A percentile compares a stretch with the other conserved stretches of the same genome.
Conservation (phyloP, 2,329 filamentous ascomycete genomes). For the Cercospora sp. region DNA sequence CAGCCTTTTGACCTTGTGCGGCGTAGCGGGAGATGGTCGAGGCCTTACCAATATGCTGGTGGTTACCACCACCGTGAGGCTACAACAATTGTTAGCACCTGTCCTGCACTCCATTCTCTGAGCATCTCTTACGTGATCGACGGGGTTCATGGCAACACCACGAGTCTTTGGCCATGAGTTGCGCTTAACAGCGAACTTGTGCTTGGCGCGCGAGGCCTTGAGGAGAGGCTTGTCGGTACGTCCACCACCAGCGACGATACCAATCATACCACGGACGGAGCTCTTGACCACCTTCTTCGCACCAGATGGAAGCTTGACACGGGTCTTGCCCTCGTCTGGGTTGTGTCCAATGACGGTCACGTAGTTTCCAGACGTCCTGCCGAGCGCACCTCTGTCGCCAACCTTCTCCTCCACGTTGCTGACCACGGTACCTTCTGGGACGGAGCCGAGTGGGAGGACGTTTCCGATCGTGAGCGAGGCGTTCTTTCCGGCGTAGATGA, state of each 20-base stretch:
- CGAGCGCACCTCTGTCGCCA: slow-evolving; percentile 93
- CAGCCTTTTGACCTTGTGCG: slow-evolving; percentile 97
- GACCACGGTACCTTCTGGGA: slow-evolving; percentile 98
- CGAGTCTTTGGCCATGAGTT: slow-evolving; percentile 99
- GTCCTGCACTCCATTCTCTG: background rate
- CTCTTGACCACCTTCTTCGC: slow-evolving; percentile 99
- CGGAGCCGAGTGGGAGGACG: slow-evolving; percentile 87
- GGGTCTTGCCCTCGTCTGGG: slow-evolving; percentile 98
- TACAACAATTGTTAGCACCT: slow-evolving; percentile 37
- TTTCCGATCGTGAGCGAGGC: slow-evolving; percentile 95
- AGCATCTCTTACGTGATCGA: slow-evolving; percentile 73
- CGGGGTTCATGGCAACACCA: slow-evolving; percentile 99
- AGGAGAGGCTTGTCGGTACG: slow-evolving; percentile 99
- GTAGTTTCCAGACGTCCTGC: slow-evolving; percentile 98
- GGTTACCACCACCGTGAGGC: slow-evolving; percentile 79
- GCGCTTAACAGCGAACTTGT: slow-evolving; percentile 99
- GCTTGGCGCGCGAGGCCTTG: slow-evolving; percentile 99
- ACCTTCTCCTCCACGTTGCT: slow-evolving; percentile 99
- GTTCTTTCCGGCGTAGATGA: slow-evolving; percentile 99
- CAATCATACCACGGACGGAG: slow-evolving; percentile 94
- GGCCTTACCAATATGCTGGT: slow-evolving; percentile 99
- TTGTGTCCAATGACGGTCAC: slow-evolving; percentile 97
- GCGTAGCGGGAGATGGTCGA: slow-evolving; percentile 99
- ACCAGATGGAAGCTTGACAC: slow-evolving; percentile 97
- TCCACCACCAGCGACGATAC: slow-evolving; percentile 98